Evolutionary conservation across 257 asterid species (phyloP), one percentile per base, ranked within the genome.

Genomic region (Primulina tabacum): DNA sequence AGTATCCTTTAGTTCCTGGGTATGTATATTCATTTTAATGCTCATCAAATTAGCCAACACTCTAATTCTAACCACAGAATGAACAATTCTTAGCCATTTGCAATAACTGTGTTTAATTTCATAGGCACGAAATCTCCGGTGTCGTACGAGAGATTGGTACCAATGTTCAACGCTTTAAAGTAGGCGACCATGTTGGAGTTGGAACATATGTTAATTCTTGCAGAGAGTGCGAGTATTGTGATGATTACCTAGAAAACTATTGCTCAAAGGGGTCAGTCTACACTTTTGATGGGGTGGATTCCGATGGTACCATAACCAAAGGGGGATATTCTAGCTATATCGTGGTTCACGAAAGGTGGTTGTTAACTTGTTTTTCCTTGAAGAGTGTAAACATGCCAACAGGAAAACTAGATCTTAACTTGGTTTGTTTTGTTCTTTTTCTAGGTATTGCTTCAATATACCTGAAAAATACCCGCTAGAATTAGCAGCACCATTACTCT

Each of bases 1-100:
- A 87, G 37, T 93, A 90, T 71, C 99, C 98, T 40, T 64, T 90
- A 69, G 98, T 93, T 53, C 97, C 98, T n/a, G 98, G 98, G 98
- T 92, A 84, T 17, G 75, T 40, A 3, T 20, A 4, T 56, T 40
- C 20, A 17, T 50, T 43, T 50, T 14, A 50, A 5, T 16, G 56
- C 20, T 16, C 4, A 16, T 50, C 56, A 50, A 50, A 50, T 47
- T 47, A 16, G 56, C 18, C 56, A 47, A 43, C 16, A 16, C 56
- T 43, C 53, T 50, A 12, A 7, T 50, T 50, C 56, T 16, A 50
- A 14, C 56, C 16, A 14, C 20, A 11, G 3, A 43, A 14, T 43
- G 12, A 43, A 43, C 53, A 12, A 12, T 43, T 43, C 53, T 43
- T n/a, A 43, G 53, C 53, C 53, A 43, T 43, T 43, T 43, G 53